Percentiles rank a stretch among this genome's conserved stretches.
These are phyloP conservation scores for Lycium ferocissimum DNA, from an alignment of 257 asterid genomes.

Conservation along the genomic window DNA sequence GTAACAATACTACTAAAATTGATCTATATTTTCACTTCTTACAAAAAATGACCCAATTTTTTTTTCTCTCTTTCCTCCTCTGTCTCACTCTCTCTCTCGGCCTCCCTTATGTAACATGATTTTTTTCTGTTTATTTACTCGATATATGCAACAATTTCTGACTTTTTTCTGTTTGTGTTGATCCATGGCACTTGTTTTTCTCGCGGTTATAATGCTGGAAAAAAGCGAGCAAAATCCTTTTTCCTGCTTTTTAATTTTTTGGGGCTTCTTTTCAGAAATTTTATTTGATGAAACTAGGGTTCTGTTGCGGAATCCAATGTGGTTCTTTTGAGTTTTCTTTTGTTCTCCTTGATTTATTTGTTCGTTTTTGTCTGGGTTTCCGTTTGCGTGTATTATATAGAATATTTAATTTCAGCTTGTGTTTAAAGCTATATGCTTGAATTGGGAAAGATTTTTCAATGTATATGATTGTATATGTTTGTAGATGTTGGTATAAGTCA, in stretches of 20 bases:
- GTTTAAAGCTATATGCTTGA: neutral
- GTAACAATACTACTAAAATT: too few species aligned
- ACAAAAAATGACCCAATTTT: too few species aligned
- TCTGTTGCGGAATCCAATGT: neutral
- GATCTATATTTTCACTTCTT: too few species aligned
- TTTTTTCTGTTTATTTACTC: neutral
- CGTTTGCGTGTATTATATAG: too few species aligned
- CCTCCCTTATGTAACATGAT: neutral
- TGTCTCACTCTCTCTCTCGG: too few species aligned
- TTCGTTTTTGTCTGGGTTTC: too few species aligned
- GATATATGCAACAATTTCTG: neutral
- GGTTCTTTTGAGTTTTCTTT: neutral
- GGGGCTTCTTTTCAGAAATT: neutral
- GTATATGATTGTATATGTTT: neutral
- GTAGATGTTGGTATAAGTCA: too few species aligned
- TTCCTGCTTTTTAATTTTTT: neutral
- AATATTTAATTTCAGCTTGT: neutral
- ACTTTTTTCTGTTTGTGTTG: neutral
- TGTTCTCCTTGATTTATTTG: neutral
- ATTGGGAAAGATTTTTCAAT: slow-evolving; percentile 11
- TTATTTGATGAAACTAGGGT: slow-evolving; percentile 16
- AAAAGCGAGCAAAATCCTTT: neutral
- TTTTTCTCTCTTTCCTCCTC: too few species aligned
- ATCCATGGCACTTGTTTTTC: neutral
- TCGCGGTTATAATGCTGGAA: too few species aligned